Evolutionary conservation across 2,329 filamentous ascomycete genomes (phyloP).

Genomic region (Fusarium lateritium): DNA sequence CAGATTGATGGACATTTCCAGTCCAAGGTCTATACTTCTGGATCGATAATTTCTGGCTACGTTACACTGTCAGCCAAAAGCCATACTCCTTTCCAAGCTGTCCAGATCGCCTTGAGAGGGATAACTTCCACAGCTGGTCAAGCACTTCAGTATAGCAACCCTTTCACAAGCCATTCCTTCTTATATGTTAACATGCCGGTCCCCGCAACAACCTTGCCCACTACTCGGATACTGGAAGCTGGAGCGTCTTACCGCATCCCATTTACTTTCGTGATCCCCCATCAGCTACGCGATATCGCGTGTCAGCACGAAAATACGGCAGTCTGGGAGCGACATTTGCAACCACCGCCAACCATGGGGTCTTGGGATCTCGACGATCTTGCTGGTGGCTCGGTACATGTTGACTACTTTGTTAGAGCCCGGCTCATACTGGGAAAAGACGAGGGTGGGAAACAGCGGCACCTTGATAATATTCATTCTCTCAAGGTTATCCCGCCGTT

Average conservation of each 20-base stretch:
- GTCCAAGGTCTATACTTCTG: background rate
- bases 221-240: background rate
- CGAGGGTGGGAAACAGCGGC: background rate
- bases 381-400: background rate
- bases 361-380: background rate
- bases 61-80: background rate
- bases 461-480: background rate
- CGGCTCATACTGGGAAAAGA: background rate
- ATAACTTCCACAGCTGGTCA: conserved; percentile 3
- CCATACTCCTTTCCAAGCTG: background rate
- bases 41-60: background rate
- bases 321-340: conserved; percentile 7
- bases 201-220: background rate
- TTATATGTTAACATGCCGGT: background rate
- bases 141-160: conserved; percentile 8
- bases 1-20: conserved; percentile 1
- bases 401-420: background rate
- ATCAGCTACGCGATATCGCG: background rate
- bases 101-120: conserved; percentile 8
- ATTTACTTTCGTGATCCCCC: conserved; percentile 1
- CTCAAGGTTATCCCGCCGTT: background rate
- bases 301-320: conserved; percentile 1
- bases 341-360: background rate
- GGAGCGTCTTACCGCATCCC: background rate
- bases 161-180: background rate